These are phyloP conservation scores for Triticum monococcum DNA, from an alignment of 176 grass and related monocot genomes.

Conservation along the genomic window DNA sequence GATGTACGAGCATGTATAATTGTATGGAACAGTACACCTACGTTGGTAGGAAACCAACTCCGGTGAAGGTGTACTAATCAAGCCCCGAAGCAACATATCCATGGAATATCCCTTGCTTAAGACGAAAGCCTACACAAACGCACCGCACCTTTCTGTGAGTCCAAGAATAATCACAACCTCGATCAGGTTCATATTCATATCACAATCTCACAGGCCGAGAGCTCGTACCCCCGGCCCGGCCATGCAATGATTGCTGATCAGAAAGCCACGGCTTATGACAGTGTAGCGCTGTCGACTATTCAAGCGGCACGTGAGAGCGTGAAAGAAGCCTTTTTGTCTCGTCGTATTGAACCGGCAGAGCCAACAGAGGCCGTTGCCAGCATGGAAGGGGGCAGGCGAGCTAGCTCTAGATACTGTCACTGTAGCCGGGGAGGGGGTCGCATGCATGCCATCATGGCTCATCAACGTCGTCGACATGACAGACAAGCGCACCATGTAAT, in stretches of 20 bases:
- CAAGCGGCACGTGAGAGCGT: not conserved
- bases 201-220: not conserved
- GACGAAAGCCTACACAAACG: not conserved
- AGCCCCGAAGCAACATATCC: not conserved
- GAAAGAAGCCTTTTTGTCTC: not conserved
- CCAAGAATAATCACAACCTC: not conserved
- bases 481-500: not conserved
- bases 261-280: constrained; percentile 6
- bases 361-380: not conserved
- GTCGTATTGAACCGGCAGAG: not conserved
- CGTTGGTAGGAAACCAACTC: not conserved
- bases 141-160: not conserved
- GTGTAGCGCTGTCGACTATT: not conserved
- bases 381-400: not conserved
- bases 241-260: constrained; percentile 11
- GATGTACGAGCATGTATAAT: not conserved
- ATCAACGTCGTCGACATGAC: not conserved
- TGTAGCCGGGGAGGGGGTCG: not conserved
- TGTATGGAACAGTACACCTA: not conserved
- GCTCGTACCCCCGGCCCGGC: not conserved
- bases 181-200: not conserved
- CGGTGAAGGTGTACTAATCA: not conserved
- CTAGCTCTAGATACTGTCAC: not conserved
- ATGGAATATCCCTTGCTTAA: not conserved
- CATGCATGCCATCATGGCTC: not conserved